Conservation (phyloP, 371 early-diverging fungal species). For the Mycotypha africana region DNA sequence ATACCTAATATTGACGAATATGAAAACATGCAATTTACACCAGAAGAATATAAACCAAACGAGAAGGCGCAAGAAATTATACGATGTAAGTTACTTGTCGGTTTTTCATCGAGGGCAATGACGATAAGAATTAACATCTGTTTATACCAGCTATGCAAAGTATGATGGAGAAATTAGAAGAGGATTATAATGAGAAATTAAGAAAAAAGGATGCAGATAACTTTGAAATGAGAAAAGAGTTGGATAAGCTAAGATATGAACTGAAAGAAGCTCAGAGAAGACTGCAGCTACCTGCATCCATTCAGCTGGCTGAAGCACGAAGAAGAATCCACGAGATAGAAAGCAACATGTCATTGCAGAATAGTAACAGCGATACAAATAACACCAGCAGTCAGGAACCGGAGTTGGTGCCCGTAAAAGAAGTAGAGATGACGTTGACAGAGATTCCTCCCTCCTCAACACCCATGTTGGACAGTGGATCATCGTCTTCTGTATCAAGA, state of each 20-base stretch:
- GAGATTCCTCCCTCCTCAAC: neutral
- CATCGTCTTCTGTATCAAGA: too few species aligned
- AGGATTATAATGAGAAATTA: slow-evolving; percentile 54
- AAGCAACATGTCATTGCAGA: too few species aligned
- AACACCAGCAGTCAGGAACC: neutral
- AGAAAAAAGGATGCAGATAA: slow-evolving; percentile 48
- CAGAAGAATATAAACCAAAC: slow-evolving; percentile 9
- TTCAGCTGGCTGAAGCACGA: slow-evolving; percentile 53
- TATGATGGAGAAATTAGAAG: slow-evolving; percentile 53
- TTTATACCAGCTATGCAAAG: slow-evolving; percentile 51
- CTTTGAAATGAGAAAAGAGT: slow-evolving; percentile 52
- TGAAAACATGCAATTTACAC: slow-evolving; percentile 2
- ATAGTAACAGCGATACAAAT: too few species aligned
- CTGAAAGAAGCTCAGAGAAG: slow-evolving; percentile 47
- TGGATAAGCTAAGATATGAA: slow-evolving; percentile 40
- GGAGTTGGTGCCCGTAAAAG: neutral
- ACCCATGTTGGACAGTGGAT: neutral
- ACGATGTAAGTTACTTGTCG: slow-evolving; percentile 24
- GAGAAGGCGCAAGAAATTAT: slow-evolving; percentile 32
- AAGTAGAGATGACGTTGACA: too few species aligned
- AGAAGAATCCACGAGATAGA: slow-evolving; percentile 42
- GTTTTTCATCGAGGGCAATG: neutral
- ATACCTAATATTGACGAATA: slow-evolving; percentile 7
- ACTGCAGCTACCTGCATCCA: slow-evolving; percentile 22
- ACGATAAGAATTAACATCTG: neutral